A percentile compares a stretch with the other conserved stretches of the same genome.
phyloP scores from a whole-genome alignment of 2,329 filamentous ascomycete genomes.

The Exophiala aquamarina region DNA sequence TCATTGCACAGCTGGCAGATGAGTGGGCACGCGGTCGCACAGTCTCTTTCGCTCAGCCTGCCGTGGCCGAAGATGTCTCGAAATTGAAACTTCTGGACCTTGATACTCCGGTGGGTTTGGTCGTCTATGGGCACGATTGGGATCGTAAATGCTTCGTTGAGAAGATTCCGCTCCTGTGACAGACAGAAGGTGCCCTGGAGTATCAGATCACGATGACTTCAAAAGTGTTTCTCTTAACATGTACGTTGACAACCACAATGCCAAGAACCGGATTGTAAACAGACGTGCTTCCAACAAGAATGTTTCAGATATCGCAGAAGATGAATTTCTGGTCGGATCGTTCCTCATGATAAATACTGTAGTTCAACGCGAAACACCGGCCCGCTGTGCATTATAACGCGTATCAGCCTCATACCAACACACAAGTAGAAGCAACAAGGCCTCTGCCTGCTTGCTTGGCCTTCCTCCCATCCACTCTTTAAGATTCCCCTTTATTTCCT shows the following conservation, averaged over 20 bases:
- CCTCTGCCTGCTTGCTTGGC: neutral
- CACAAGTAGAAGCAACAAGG: neutral
- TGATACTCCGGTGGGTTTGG: neutral
- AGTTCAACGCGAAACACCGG: too few relatives aligned
- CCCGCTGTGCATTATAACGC: neutral
- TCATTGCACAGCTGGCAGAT: slow-evolving; percentile 20
- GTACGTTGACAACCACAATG: too few relatives aligned
- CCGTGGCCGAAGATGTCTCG: neutral
- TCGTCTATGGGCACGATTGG: neutral
- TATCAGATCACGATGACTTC: too few relatives aligned
- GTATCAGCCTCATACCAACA: neutral
- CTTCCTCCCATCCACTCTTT: too few relatives aligned
- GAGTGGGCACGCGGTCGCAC: neutral
- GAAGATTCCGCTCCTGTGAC: slow-evolving; percentile 4
- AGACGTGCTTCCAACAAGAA: too few relatives aligned
- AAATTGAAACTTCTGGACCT: slow-evolving; percentile 4
- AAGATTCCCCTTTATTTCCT: too few relatives aligned
- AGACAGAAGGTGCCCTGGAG: too few relatives aligned
- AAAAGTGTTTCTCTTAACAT: too few relatives aligned
- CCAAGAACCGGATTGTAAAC: too few relatives aligned
- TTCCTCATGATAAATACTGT: too few relatives aligned
- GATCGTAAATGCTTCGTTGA: slow-evolving; percentile 5
- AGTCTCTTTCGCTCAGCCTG: neutral
- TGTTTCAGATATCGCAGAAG: too few relatives aligned
- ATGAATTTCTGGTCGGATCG: too few relatives aligned